A percentile compares a stretch with the other conserved stretches of the same genome.
These are phyloP conservation scores for Penicillium sp. DNA, from an alignment of 2,329 filamentous ascomycete genomes.

Conservation along the genomic window DNA sequence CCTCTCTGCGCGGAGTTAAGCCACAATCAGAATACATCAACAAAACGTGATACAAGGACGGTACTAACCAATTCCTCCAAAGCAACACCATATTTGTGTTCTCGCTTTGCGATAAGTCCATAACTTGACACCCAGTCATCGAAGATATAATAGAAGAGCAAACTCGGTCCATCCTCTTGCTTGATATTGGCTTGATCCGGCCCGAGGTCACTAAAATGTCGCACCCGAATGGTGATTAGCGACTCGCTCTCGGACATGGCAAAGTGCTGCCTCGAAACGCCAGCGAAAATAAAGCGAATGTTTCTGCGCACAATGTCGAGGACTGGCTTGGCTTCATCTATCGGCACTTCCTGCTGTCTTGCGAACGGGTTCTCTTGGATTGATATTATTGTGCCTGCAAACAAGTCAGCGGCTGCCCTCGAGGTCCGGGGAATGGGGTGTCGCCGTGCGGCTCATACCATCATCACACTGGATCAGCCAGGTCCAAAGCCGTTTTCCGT, in stretches of 20 bases:
- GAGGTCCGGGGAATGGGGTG: background rate
- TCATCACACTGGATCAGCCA: constrained; percentile 71
- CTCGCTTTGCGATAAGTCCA: constrained; percentile 58
- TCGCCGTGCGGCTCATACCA: constrained; percentile 40
- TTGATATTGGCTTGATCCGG: constrained; percentile 39
- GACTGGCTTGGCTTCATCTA: constrained; percentile 30
- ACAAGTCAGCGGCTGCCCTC: constrained; percentile 8
- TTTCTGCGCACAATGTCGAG: constrained; percentile 54
- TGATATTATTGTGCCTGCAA: constrained; percentile 64
- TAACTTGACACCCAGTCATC: constrained; percentile 67
- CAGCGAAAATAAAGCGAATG: constrained; percentile 60
- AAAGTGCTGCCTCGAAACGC: constrained; percentile 57
- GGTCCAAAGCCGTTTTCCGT: constrained; percentile 62
- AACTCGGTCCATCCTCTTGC: constrained; percentile 55
- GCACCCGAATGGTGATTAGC: constrained; percentile 50
- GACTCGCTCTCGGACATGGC: constrained; percentile 49
- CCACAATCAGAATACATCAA: background rate
- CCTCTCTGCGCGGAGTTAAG: constrained; percentile 41
- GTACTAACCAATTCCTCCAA: constrained; percentile 53
- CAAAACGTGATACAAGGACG: background rate
- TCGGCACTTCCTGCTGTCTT: constrained; percentile 42
- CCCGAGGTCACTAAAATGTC: constrained; percentile 36
- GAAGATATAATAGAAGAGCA: constrained; percentile 68
- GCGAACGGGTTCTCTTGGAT: constrained; percentile 63
- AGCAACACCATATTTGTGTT: constrained; percentile 50